Percentiles rank a stretch among this genome's conserved stretches.
Evolutionary conservation across 2,329 filamentous ascomycete genomes (phyloP).

Genomic region (Epichloe sylvatica): DNA sequence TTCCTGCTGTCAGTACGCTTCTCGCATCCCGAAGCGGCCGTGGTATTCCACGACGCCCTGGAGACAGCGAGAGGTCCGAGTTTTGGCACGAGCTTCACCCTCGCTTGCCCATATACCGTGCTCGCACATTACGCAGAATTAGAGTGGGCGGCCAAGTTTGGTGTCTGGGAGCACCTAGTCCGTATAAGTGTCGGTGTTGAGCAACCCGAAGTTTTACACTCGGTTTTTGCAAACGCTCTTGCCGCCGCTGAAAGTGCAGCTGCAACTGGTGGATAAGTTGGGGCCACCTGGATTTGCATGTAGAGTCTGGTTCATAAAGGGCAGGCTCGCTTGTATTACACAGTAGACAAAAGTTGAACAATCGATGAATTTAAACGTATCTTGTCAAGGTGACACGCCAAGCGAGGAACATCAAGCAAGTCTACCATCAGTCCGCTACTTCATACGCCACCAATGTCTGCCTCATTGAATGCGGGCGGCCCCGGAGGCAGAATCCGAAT

Average conservation of each 20-base stretch:
- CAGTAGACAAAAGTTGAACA: too few relatives aligned
- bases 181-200: constrained; percentile 7
- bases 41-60: constrained; percentile 30
- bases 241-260: not conserved
- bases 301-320: too few relatives aligned
- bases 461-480: too few relatives aligned
- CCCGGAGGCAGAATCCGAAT: too few relatives aligned
- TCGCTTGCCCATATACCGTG: constrained; percentile 20
- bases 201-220: not conserved
- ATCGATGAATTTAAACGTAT: too few relatives aligned
- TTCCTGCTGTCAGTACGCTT: constrained; percentile 35
- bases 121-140: constrained; percentile 16
- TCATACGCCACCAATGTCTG: too few relatives aligned
- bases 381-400: too few relatives aligned
- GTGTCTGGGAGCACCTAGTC: constrained; percentile 4
- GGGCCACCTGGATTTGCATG: too few relatives aligned
- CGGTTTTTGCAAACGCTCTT: not conserved
- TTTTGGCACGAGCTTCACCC: constrained; percentile 31
- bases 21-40: constrained; percentile 16
- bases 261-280: too few relatives aligned
- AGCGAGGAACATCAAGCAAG: too few relatives aligned
- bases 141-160: constrained; percentile 18
- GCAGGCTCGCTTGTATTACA: too few relatives aligned
- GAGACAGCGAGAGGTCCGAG: constrained; percentile 31
- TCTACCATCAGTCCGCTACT: too few relatives aligned